Base-by-base conservation (phyloP, 2,329 filamentous ascomycete genomes). In the Trichoderma afroharzianum region DNA sequence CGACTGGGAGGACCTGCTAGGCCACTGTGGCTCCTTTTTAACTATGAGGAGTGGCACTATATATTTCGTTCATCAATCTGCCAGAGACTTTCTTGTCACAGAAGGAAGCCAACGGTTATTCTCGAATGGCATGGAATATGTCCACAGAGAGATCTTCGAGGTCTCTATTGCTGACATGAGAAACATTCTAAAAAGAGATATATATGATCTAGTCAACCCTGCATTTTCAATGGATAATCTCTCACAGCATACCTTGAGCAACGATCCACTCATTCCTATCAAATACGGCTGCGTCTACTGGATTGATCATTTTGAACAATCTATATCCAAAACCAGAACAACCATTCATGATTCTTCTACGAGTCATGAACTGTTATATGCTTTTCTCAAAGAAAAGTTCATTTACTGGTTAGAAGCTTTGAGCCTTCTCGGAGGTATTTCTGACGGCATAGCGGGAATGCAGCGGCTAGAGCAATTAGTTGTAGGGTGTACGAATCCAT, bases 41-140 rank as follows among this genome's bases (percentile, higher is more conserved):
- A 82, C 77, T 0, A 26, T 82, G 57, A 75, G 75, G 32, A 68
- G 81, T 3, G 69, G 59, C 4, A 75, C 32, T 0, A 69, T 85
- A 8, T 81, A 76, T 61, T 80, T 83, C 71, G 76, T 85, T 1
- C 82, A 85, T 72, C 78, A 83, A 53, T 84, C 82, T 3, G 83
- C 81, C 0, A 83, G 83, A 72, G 82, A 85, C 3, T 84, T 84
- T 71, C 71, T 84, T 6, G 74, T 24, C 77, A 80, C 68, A 75
- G n/a, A 78, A 80, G 12, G 74, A 73, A 63, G 67, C 63, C 6
- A n/a, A 64, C n/a, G 53, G 72, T 14, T 83, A 6, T 80, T 82
- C 53, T 77, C 79, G 5, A 61, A 18, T 30, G 78, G 80, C 2
- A 36, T 57, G 3, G 53, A 67, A n/a, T 50, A 74, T 3, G 71